phyloP scores from a whole-genome alignment of 805 yeast species.

The Pichia pseudocactophila region DNA sequence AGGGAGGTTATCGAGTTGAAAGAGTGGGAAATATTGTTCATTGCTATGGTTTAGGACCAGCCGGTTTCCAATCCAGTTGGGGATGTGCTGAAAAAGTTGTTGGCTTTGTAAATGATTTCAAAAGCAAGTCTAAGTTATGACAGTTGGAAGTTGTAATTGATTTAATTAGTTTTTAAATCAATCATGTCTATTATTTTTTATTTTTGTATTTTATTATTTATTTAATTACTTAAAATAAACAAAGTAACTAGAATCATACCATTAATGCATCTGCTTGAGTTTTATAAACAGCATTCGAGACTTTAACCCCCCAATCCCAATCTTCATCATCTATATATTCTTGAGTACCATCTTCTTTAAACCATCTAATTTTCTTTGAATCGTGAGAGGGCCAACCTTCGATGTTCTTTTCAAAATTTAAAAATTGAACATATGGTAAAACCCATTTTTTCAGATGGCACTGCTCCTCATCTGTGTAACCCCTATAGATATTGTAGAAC shows the following conservation, averaged over 20 bases:
- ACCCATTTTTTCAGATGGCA: conserved; percentile 19
- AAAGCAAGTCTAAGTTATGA: background rate
- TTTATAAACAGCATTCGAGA: conserved; percentile 24
- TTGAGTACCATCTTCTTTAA: conserved; percentile 26
- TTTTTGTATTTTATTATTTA: background rate
- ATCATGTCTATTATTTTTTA: no score
- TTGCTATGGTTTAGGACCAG: conserved; percentile 38
- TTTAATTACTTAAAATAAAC: background rate
- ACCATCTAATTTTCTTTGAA: conserved; percentile 20
- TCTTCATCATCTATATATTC: conserved; percentile 23
- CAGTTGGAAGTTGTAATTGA: background rate
- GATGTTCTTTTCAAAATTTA: conserved; percentile 20
- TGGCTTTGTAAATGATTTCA: background rate
- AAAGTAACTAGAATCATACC: background rate
- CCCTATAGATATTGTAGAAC: conserved; percentile 26
- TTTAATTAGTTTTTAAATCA: no score
- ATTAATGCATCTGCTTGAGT: conserved; percentile 6
- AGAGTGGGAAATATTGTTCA: conserved; percentile 42
- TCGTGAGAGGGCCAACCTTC: conserved; percentile 26
- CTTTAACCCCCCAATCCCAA: conserved; percentile 32
- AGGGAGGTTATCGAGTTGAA: conserved; percentile 50
- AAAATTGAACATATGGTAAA: conserved; percentile 25
- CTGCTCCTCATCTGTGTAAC: conserved; percentile 23
- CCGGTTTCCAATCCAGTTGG: conserved; percentile 47
- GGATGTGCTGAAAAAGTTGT: conserved; percentile 48